Evolutionary conservation across 345 rosid genomes (phyloP).

Genomic region (Aquilaria malaccensis): DNA sequence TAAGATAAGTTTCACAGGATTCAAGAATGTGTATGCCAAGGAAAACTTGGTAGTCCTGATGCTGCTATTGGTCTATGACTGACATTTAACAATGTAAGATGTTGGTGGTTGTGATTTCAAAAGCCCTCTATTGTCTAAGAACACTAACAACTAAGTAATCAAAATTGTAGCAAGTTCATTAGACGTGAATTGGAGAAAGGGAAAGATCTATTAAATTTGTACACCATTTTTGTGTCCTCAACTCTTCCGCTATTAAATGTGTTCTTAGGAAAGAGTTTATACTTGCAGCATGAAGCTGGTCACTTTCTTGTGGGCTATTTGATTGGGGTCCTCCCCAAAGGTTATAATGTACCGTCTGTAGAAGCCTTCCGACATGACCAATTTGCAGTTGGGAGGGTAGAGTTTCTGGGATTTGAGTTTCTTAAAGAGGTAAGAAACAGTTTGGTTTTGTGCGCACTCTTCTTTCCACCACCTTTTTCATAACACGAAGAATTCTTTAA

Average conservation of each 20-base stretch:
- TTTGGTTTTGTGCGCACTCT: background rate
- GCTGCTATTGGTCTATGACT: too few species aligned
- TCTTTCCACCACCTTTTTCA: background rate
- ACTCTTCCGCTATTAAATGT: background rate
- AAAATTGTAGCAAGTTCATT: too few species aligned
- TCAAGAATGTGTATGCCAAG: too few species aligned
- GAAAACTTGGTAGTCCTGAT: too few species aligned
- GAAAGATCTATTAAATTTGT: too few species aligned
- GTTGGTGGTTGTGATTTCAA: too few species aligned
- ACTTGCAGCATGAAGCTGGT: conserved; percentile 54
- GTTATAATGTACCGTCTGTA: conserved; percentile 29
- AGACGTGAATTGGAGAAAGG: too few species aligned
- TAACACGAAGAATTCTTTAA: background rate
- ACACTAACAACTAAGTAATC: too few species aligned
- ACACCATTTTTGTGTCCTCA: background rate
- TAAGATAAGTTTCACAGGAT: conserved; percentile 3
- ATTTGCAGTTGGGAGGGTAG: conserved; percentile 30
- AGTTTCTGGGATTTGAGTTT: conserved; percentile 49
- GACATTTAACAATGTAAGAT: too few species aligned
- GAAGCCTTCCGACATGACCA: conserved; percentile 21
- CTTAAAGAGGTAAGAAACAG: conserved; percentile 35
- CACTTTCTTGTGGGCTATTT: conserved; percentile 56
- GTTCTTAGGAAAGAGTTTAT: background rate
- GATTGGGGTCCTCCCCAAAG: conserved; percentile 58
- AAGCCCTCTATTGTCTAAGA: too few species aligned